Evolutionary conservation across 345 rosid species (phyloP).

Genomic region (Melaleuca alternifolia): DNA sequence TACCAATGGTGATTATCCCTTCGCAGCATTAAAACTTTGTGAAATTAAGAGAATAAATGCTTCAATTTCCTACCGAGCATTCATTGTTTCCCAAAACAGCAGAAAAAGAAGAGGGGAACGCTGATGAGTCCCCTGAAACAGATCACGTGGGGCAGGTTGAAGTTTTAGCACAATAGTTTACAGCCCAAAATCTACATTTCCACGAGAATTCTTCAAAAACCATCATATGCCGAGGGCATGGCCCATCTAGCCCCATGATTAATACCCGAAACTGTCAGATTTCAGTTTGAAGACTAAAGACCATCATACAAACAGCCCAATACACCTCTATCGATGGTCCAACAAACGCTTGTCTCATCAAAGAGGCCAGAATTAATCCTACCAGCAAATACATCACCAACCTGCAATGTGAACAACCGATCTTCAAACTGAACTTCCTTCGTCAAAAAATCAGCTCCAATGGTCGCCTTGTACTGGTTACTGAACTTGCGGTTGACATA

Average conservation of each 20-base stretch:
- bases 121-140: neutral
- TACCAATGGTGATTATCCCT: neutral
- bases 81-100: neutral
- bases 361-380: neutral
- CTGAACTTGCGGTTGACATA: constrained; percentile 33
- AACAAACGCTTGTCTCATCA: neutral
- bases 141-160: neutral
- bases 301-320: neutral
- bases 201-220: neutral
- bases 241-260: neutral
- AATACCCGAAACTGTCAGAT: neutral
- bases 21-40: neutral
- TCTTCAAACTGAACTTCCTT: constrained; percentile 36
- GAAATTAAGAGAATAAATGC: neutral
- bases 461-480: constrained; percentile 34
- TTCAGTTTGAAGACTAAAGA: neutral
- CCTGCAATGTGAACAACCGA: constrained; percentile 35
- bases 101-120: neutral
- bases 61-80: neutral
- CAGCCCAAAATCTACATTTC: neutral
- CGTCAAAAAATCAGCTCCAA: constrained; percentile 32
- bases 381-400: neutral
- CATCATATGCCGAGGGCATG: neutral
- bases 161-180: neutral
- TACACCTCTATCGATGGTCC: neutral